Evolutionary conservation across 2,329 filamentous ascomycete species (phyloP), one percentile per base, ranked within the genome.

Genomic region (Pseudopyrenochaeta lycopersici): DNA sequence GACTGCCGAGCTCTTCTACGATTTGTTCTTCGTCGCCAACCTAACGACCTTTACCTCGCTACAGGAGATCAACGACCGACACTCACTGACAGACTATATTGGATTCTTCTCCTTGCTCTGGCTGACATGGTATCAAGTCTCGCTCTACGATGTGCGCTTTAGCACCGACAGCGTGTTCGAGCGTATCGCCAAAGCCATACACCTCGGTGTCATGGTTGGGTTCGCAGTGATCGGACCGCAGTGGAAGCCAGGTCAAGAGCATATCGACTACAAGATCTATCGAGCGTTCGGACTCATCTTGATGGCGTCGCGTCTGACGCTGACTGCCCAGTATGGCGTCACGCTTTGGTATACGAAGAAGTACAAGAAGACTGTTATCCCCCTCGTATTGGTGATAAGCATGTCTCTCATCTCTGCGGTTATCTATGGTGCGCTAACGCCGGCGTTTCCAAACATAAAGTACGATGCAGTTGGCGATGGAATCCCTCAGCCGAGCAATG

Each of bases 121-220:
- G 87, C 83, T 88, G 53, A 88, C 85, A n/a, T 90, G 88, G 88
- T 81, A 88, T 31, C 79, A 87, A 54, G 83, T 86, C 20, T 82
- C 82, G 7, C 74, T 89, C 1, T 88, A 86, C 68, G 88, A 90
- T 70, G 83, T 89, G 31, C 85, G 87, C 0, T 90, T 88, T 67
- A 82, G 84, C 1, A 80, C 84, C 20, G 87, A 90, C 70, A 86
- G 83, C 33, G 77, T 89, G 30, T 87, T 89, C 62, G 84, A 88
- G 60, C 82, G 87, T 29, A 61, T 80, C 23, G 83, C 82, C 56
- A 85, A 87, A 64, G 84, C 81, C 2, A 58, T 85, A 2, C 86
- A 89, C 58, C 82, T 90, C 4, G 86, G 82, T 21, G 82, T 86
- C 35, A 86, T 90, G 83, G 80, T 88, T 36, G 86, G 85, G 2